These are phyloP conservation scores for Hanseniaspora nectarophila DNA, from an alignment of 805 yeast genomes.

Conservation along the genomic window DNA sequence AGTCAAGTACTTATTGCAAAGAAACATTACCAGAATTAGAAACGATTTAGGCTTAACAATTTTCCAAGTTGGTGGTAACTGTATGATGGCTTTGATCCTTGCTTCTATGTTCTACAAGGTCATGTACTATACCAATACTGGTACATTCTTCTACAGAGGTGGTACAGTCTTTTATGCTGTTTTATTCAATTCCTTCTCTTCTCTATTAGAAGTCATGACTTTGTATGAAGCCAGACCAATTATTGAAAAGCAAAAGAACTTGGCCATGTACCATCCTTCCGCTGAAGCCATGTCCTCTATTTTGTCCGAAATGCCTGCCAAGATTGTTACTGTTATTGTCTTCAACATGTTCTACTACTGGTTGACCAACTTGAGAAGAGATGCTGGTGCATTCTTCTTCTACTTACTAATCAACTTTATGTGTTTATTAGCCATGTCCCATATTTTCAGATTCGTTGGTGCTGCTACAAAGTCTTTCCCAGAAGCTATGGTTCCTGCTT, in stretches of 20 bases:
- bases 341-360: conserved; percentile 44
- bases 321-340: conserved; percentile 32
- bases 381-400: conserved; percentile 45
- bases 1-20: conserved; percentile 34
- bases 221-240: conserved; percentile 45
- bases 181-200: conserved; percentile 50
- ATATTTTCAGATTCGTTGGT: conserved; percentile 43
- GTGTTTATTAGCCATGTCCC: conserved; percentile 43
- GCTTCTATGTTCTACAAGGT: conserved; percentile 50
- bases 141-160: conserved; percentile 43
- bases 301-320: conserved; percentile 42
- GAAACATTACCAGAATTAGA: conserved; percentile 39
- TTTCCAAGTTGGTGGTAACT: conserved; percentile 35
- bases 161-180: conserved; percentile 59
- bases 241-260: conserved; percentile 47
- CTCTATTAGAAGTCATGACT: conserved; percentile 45
- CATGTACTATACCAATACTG: conserved; percentile 28
- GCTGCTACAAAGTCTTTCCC: conserved; percentile 37
- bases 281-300: conserved; percentile 48
- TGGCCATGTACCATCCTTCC: conserved; percentile 47
- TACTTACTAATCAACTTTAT: conserved; percentile 35
- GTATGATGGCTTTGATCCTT: conserved; percentile 42
- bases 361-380: conserved; percentile 41
- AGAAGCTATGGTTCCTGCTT: conserved; percentile 49
- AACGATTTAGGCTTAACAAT: conserved; percentile 41